phyloP scores from a whole-genome alignment of 176 grass and related monocot genomes.

The Oryza rufipogon region DNA sequence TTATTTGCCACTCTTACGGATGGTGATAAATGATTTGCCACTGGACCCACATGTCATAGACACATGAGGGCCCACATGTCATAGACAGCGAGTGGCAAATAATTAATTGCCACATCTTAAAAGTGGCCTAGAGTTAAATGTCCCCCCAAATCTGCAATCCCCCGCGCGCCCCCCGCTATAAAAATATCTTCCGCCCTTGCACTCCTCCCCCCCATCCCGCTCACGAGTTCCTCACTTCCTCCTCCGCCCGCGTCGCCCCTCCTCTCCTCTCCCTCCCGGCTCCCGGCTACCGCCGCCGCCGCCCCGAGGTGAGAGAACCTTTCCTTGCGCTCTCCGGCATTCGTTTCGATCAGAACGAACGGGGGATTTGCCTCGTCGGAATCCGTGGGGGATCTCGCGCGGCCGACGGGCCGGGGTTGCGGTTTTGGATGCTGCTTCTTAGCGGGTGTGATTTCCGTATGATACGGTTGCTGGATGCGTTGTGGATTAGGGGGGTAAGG shows the following conservation, averaged over 20 bases:
- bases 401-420: no score
- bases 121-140: no score
- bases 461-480: background rate
- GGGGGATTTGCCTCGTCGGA: background rate
- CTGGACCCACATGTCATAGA: no score
- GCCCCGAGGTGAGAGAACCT: slow-evolving; percentile 10
- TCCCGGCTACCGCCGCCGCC: background rate
- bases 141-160: background rate
- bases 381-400: background rate
- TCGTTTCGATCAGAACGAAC: background rate
- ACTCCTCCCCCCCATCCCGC: background rate
- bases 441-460: no score
- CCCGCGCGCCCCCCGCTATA: slow-evolving; percentile 2
- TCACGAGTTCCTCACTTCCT: no score
- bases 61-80: no score
- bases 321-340: background rate
- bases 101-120: no score
- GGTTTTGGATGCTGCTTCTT: background rate
- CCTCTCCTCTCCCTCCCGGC: background rate
- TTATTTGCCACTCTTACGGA: no score
- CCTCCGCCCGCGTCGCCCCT: background rate
- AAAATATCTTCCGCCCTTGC: slow-evolving; percentile 2
- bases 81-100: no score
- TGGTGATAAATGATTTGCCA: no score
- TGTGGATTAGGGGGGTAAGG: background rate